Evolutionary conservation across 73 alveolate genomes (phyloP).

Genomic region (Stentor roeselii): DNA sequence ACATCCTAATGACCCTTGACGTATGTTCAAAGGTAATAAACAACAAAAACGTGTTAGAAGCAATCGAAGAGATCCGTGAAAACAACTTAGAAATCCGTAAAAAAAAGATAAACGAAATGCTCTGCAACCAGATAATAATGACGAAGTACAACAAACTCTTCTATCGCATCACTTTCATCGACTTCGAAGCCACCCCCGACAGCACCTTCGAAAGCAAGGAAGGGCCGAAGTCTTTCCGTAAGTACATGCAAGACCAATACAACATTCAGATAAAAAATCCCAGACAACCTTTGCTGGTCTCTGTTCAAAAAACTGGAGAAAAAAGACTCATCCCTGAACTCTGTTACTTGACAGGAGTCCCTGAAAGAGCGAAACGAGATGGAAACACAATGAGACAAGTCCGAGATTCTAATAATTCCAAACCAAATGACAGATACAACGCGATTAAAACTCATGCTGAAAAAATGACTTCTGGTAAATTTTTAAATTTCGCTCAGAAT

Average conservation of each 20-base stretch:
- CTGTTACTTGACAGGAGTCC: background rate
- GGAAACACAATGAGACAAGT: background rate
- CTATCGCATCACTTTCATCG: conserved; percentile 36
- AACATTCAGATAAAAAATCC: background rate
- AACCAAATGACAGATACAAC: background rate
- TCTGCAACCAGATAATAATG: conserved; percentile 33
- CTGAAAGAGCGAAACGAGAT: background rate
- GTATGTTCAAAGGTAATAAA: too few relatives aligned
- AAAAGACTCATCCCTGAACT: background rate
- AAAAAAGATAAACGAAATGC: background rate
- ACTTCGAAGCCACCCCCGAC: conserved; percentile 25
- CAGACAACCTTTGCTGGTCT: background rate
- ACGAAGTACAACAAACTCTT: conserved; percentile 33
- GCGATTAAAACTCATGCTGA: background rate
- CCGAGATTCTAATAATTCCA: background rate
- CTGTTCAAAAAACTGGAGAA: background rate
- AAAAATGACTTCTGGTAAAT: background rate
- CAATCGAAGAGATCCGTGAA: too few relatives aligned
- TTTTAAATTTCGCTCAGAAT: background rate
- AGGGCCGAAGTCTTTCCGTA: background rate
- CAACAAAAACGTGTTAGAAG: too few relatives aligned
- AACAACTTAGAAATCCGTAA: background rate
- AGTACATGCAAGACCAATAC: background rate
- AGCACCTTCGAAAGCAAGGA: background rate
- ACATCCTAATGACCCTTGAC: too few relatives aligned